These are phyloP conservation scores for Akanthomyces muscarius DNA, from an alignment of 2,329 filamentous ascomycete species.

Conservation along the genomic window DNA sequence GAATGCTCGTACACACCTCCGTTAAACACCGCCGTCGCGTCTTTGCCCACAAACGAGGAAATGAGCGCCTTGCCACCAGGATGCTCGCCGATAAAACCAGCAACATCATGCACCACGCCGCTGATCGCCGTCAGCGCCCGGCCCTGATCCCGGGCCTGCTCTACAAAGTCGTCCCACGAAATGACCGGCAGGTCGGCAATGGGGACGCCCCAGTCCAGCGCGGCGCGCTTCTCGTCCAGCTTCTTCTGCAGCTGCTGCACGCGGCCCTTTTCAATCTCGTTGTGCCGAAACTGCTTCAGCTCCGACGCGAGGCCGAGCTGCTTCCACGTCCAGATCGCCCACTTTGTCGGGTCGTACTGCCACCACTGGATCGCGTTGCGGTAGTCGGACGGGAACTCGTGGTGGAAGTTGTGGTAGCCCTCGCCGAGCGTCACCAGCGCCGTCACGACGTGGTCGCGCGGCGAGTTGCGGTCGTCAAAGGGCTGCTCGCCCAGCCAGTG, in stretches of 20 bases:
- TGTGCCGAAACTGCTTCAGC: constrained; percentile 84
- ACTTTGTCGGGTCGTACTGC: constrained; percentile 91
- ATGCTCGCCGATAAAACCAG: constrained; percentile 73
- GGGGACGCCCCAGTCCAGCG: constrained; percentile 80
- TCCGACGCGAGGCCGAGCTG: constrained; percentile 78
- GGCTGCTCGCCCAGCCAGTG: constrained; percentile 92
- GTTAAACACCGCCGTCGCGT: constrained; percentile 79
- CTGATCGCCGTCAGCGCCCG: constrained; percentile 66
- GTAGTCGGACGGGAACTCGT: constrained; percentile 92
- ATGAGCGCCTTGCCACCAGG: constrained; percentile 77
- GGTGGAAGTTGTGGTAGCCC: constrained; percentile 94
- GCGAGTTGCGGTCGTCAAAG: constrained; percentile 89
- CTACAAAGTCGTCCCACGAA: constrained; percentile 78
- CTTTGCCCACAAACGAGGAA: constrained; percentile 68
- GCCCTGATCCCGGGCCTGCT: constrained; percentile 63
- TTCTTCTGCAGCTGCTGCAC: constrained; percentile 90
- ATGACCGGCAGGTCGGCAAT: constrained; percentile 82
- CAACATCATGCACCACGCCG: constrained; percentile 76
- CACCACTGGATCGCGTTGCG: constrained; percentile 88
- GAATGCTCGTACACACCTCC: constrained; percentile 78
- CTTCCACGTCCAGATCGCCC: constrained; percentile 82
- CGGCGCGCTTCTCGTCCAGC: constrained; percentile 79
- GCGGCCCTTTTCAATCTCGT: constrained; percentile 90
- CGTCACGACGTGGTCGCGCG: constrained; percentile 82
- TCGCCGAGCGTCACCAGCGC: constrained; percentile 81